A percentile compares a stretch with the other conserved stretches of the same genome.
Evolutionary conservation across 2,329 filamentous ascomycete species (phyloP).

Genomic region (Clarireedia homoeocarpa): DNA sequence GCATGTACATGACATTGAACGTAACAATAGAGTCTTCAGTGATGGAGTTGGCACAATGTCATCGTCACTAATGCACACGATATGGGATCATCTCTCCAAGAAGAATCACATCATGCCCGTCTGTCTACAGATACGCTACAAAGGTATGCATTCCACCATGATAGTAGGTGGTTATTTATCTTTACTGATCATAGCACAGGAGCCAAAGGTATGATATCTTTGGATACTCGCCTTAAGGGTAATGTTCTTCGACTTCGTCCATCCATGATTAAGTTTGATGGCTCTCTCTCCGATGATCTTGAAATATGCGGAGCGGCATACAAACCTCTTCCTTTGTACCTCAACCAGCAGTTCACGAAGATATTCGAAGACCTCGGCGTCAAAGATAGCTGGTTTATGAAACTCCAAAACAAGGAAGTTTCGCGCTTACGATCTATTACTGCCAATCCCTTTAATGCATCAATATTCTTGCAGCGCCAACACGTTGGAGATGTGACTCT

Average conservation of each 20-base stretch:
- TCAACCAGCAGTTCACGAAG: conserved; percentile 79
- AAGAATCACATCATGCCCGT: conserved; percentile 44
- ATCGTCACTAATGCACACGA: conserved; percentile 44
- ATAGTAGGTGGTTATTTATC: not conserved
- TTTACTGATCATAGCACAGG: conserved; percentile 29
- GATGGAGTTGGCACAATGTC: conserved; percentile 77
- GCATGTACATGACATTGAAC: conserved; percentile 44
- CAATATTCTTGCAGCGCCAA: conserved; percentile 56
- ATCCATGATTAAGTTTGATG: conserved; percentile 76
- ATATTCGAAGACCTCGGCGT: conserved; percentile 75
- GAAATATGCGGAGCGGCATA: conserved; percentile 67
- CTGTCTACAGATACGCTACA: conserved; percentile 67
- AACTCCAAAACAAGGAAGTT: conserved; percentile 57
- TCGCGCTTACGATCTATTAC: conserved; percentile 51
- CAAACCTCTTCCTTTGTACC: conserved; percentile 57
- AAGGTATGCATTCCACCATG: conserved; percentile 34
- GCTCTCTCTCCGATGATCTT: conserved; percentile 44
- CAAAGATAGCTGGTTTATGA: conserved; percentile 48
- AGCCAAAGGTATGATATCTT: conserved; percentile 69
- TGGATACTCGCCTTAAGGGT: conserved; percentile 55
- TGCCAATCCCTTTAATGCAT: conserved; percentile 50
- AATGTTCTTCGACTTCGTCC: conserved; percentile 53
- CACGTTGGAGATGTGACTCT: conserved; percentile 52
- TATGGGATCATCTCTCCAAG: conserved; percentile 48
- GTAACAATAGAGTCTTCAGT: conserved; percentile 57